Conservation (phyloP, 2,329 filamentous ascomycete species). For the Meredithiella fracta region DNA sequence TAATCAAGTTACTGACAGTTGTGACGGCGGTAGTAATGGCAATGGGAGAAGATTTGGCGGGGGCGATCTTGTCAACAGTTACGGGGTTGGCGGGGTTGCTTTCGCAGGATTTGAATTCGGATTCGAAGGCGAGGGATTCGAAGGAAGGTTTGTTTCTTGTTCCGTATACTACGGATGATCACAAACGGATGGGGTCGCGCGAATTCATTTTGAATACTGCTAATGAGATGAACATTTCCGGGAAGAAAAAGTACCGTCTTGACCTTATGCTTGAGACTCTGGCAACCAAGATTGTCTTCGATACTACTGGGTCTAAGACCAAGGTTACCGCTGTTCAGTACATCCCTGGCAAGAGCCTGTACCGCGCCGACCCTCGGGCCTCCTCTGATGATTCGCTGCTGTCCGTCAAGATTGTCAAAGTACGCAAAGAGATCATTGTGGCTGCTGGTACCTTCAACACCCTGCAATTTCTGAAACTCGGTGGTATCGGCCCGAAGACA, state of each 20-base stretch:
- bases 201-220: slow-evolving; percentile 32
- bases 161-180: slow-evolving; percentile 35
- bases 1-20: slow-evolving; percentile 18
- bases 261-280: slow-evolving; percentile 17
- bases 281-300: slow-evolving; percentile 25
- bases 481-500: slow-evolving; percentile 29
- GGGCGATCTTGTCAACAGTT: slow-evolving; percentile 16
- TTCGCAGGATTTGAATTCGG: slow-evolving; percentile 19
- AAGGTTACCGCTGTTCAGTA: slow-evolving; percentile 26
- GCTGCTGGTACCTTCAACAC: slow-evolving; percentile 33
- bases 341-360: slow-evolving; percentile 15
- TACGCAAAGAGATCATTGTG: slow-evolving; percentile 31
- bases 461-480: slow-evolving; percentile 34
- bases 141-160: slow-evolving; percentile 36
- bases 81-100: slow-evolving; percentile 18
- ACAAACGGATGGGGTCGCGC: slow-evolving; percentile 35
- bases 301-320: slow-evolving; percentile 17
- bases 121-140: slow-evolving; percentile 16
- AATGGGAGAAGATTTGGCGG: slow-evolving; percentile 18
- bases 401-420: slow-evolving; percentile 17
- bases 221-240: slow-evolving; percentile 16
- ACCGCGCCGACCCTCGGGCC: slow-evolving; percentile 22
- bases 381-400: slow-evolving; percentile 18
- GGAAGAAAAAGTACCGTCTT: slow-evolving; percentile 19
- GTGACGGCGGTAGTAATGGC: slow-evolving; percentile 18